phyloP scores from a whole-genome alignment of 2,329 filamentous ascomycete genomes.

The Aureobasidium sp. region DNA sequence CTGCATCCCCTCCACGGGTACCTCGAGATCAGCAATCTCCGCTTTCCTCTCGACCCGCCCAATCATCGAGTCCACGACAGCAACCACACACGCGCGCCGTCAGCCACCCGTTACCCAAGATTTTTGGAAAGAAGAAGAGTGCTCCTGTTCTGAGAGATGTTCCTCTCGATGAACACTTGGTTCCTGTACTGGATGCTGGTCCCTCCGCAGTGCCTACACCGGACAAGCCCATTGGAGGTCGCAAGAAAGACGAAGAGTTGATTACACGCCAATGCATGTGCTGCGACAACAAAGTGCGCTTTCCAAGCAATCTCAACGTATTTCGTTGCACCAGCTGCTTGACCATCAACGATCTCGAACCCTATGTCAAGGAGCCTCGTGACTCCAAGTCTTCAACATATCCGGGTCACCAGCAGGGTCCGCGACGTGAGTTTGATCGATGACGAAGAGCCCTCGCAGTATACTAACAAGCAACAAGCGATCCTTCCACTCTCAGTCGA shows the following conservation, averaged over 20 bases:
- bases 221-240: conserved; percentile 24
- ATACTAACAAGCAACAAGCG: conserved; percentile 5
- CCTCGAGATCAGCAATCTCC: background rate
- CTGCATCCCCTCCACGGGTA: background rate
- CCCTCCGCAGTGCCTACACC: conserved; percentile 24
- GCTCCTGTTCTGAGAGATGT: conserved; percentile 26
- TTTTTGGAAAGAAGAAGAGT: conserved; percentile 54
- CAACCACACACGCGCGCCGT: conserved; percentile 9
- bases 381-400: conserved; percentile 2
- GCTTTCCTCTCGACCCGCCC: background rate
- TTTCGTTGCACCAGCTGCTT: conserved; percentile 80
- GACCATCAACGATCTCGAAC: conserved; percentile 69
- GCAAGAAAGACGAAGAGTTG: conserved; percentile 44
- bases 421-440: background rate
- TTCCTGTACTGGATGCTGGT: conserved; percentile 28
- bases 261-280: conserved; percentile 74
- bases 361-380: conserved; percentile 1
- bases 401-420: background rate
- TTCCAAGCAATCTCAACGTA: conserved; percentile 63
- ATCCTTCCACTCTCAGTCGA: conserved; percentile 49
- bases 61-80: conserved; percentile 8
- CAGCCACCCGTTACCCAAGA: conserved; percentile 71
- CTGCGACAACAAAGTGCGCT: conserved; percentile 72
- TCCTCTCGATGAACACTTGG: conserved; percentile 36
- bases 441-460: background rate